phyloP scores from a whole-genome alignment of 495 filamentous ascomycete genomes.

The Pseudevernia furfuracea region DNA sequence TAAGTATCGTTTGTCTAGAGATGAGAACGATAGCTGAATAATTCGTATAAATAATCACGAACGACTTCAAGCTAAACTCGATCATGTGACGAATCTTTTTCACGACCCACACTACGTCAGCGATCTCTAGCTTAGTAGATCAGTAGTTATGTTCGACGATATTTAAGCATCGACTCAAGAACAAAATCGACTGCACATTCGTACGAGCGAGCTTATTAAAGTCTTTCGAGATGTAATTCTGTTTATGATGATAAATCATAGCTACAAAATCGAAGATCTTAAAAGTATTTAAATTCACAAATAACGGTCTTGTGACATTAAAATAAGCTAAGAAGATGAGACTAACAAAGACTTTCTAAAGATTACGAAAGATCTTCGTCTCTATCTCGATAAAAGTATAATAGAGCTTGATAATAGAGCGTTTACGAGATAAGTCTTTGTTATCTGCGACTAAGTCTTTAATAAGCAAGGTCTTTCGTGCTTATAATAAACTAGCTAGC shows the following conservation, averaged over 20 bases:
- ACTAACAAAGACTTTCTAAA: too few relatives aligned
- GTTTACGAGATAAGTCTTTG: not conserved
- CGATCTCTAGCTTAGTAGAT: not conserved
- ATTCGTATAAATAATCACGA: slow-evolving; percentile 6
- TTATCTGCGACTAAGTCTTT: not conserved
- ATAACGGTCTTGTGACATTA: not conserved
- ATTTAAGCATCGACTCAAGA: not conserved
- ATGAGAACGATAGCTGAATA: slow-evolving; percentile 7
- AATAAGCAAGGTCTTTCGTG: not conserved
- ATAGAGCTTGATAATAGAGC: not conserved
- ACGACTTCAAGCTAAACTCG: not conserved
- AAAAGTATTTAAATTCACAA: not conserved
- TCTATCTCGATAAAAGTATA: not conserved
- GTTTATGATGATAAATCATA: not conserved
- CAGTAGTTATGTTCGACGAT: not conserved
- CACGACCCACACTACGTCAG: not conserved
- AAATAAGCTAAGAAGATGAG: not conserved
- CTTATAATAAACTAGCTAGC: not conserved
- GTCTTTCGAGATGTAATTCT: too few relatives aligned
- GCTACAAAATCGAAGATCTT: not conserved
- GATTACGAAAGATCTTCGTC: not conserved
- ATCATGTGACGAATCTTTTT: not conserved
- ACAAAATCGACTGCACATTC: not conserved
- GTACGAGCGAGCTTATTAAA: too few relatives aligned
- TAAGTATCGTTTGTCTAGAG: not conserved